phyloP scores from a whole-genome alignment of 1,139 yeast genomes.

The Pneumocystis carinii region DNA sequence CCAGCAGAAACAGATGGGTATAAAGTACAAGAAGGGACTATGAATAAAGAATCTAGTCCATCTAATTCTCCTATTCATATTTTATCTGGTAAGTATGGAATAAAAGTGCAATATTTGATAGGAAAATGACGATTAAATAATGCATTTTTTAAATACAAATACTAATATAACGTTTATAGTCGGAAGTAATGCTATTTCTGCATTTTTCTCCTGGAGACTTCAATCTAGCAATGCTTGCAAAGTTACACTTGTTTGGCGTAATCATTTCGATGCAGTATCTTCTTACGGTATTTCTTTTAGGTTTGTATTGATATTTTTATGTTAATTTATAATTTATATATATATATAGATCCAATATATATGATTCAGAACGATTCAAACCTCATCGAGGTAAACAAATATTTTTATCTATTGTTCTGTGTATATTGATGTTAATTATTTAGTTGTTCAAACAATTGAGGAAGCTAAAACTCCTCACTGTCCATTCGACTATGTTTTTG shows the following conservation, averaged over 20 bases:
- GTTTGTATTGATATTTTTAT: not conserved
- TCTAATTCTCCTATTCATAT: slow-evolving; percentile 2
- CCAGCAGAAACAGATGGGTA: not conserved
- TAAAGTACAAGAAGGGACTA: not conserved
- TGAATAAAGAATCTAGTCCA: not conserved
- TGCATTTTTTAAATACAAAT: not conserved
- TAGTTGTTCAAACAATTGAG: slow-evolving; percentile 23
- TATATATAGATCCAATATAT: slow-evolving; percentile 11
- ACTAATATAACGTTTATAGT: slow-evolving; percentile 7
- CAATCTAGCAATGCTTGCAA: slow-evolving; percentile 16
- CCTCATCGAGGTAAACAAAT: slow-evolving; percentile 12
- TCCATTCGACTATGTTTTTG: slow-evolving; percentile 50
- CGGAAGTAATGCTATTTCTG: slow-evolving; percentile 17
- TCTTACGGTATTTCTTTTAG: slow-evolving; percentile 15
- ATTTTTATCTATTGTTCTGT: not conserved
- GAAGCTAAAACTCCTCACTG: slow-evolving; percentile 28
- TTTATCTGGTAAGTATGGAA: slow-evolving; percentile 7
- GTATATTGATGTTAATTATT: not conserved
- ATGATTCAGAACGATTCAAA: slow-evolving; percentile 14
- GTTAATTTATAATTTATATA: not conserved
- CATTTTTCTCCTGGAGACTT: slow-evolving; percentile 17
- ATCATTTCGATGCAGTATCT: slow-evolving; percentile 15
- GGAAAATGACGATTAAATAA: not conserved
- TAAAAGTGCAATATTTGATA: not conserved
- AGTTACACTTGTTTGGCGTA: slow-evolving; percentile 16